Evolutionary conservation across 1,284 basidiomycete genomes (phyloP), one percentile per base, ranked within the genome.

Genomic region (Termitomyces sp.): DNA sequence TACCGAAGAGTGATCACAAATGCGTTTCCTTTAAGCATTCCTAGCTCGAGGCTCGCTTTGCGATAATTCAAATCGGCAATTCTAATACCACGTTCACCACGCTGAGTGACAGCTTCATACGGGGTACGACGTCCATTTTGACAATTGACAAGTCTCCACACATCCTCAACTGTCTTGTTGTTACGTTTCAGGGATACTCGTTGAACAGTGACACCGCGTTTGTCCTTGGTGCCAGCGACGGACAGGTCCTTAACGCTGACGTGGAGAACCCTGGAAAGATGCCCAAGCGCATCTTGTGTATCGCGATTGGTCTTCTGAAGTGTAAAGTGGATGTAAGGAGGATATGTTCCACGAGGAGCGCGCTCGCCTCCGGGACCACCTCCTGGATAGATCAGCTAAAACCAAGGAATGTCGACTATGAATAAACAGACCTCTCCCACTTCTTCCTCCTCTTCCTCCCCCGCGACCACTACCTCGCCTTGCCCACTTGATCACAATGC

Each of bases 231-330:
- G 0, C 97, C 97, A 5, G 94, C 93, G 12, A 96, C 89, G 15
- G 86, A 83, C 3, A 99, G 76, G 62, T 96, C 92, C 68, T 88
- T 92, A 51, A 83, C 68, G 36, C 78, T 84, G 64, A 86, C 80
- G 54, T 88, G 86, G 26, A 99, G 77, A 41, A 83, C 80, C 12
- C 92, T 85, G 10, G 90, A 79, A 34, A 98, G 72, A 64, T 94
- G 79, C 0, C 82, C 78, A 21, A 99, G 82, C 1, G 93, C 94
- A 65, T 99, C 97, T 68, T 98, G 94, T 2, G 94, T 96, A 67
- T 99, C 97, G 43, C 97, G 86, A 65, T 98, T 99, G 15, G 94
- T 93, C 73, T 99, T 99, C 68, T 98, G 96, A 39, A 99, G 74
- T 0, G 93, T 94, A 70, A 99, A 98, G 67, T 98, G 94, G 57